Conservation (phyloP, 768 basidiomycete genomes). For the Termitomyces sp. region DNA sequence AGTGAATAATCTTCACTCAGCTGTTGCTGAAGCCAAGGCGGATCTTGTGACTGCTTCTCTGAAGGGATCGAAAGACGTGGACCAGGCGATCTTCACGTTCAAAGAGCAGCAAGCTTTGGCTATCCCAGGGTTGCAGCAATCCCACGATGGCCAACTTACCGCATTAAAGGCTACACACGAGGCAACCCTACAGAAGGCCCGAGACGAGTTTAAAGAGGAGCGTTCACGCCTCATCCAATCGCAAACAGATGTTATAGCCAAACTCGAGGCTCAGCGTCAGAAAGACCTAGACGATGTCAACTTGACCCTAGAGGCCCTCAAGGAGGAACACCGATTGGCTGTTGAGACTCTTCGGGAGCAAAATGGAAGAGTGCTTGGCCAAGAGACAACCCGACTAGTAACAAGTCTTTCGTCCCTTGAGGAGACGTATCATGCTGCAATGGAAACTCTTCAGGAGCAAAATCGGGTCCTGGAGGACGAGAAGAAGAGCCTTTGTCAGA, state of each 20-base stretch:
- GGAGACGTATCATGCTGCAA: slow-evolving; percentile 40
- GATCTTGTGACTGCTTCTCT: slow-evolving; percentile 29
- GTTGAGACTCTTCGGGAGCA: slow-evolving; percentile 30
- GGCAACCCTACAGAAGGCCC: slow-evolving; percentile 26
- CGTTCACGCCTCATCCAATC: slow-evolving; percentile 22
- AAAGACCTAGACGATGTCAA: slow-evolving; percentile 35
- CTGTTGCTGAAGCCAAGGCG: slow-evolving; percentile 39
- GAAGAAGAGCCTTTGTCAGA: neutral
- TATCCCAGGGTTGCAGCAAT: slow-evolving; percentile 48
- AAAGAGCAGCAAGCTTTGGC: slow-evolving; percentile 51
- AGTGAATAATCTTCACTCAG: slow-evolving; percentile 38
- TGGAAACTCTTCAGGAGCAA: slow-evolving; percentile 20
- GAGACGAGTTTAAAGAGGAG: slow-evolving; percentile 21
- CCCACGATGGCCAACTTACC: slow-evolving; percentile 51
- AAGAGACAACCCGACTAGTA: slow-evolving; percentile 42
- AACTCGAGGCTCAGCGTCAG: slow-evolving; percentile 42
- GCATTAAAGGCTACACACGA: slow-evolving; percentile 45
- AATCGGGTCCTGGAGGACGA: slow-evolving; percentile 5
- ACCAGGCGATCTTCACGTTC: slow-evolving; percentile 37
- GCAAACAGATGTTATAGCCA: slow-evolving; percentile 32
- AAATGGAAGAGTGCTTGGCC: slow-evolving; percentile 30
- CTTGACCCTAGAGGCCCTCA: slow-evolving; percentile 30
- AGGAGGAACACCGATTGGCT: slow-evolving; percentile 28
- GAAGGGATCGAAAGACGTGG: slow-evolving; percentile 40
- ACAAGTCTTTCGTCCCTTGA: slow-evolving; percentile 41